Evolutionary conservation across 2,329 filamentous ascomycete species (phyloP), one percentile per base, ranked within the genome.

Genomic region (Trichoderma brevicompactum): DNA sequence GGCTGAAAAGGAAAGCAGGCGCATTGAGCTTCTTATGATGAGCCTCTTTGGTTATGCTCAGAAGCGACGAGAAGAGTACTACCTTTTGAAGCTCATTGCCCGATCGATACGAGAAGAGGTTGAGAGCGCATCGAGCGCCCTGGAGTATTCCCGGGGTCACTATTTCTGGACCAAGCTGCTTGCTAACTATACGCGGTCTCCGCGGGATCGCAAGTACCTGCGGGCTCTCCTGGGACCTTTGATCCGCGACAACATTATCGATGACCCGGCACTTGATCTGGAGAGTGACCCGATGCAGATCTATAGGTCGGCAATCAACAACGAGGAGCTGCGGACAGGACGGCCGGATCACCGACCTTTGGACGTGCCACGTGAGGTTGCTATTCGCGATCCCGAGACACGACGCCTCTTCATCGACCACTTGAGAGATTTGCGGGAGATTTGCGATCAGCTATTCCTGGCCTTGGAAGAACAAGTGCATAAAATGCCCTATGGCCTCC

Each of bases 261-360:
- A 97, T 63, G 95, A 97, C 70, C 89, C 93, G 12, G 90, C 89
- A 5, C 82, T 99, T 40, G 94, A 99, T 75, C 83, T 99, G 32
- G 95, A 99, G 78, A 97, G 94, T 75, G 95, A 99, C 74, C 95
- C 95, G 0, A 90, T 98, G 82, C 94, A 98, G 72, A 99, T 99
- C 65, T 98, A 99, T 78, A 88, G 92, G 48, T 95, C 93, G 5
- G 89, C 92, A 13, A 96, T 99, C 79, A 98, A 96, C 80, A 97
- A 99, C 72, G 94, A 98, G 77, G 95, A 99, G 78, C 87, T 99
- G 28, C 89, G 92, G 17, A 99, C 95, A 0, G 95, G 95, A 5
- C 87, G 88, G 69, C 88, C 92, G 19, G 97, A 94, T 75, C 86
- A 86, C 56, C 86, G 95, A 68, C 91, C 89, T 40, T 87, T 92